Percentiles rank a stretch among this genome's conserved stretches.
Evolutionary conservation across 805 yeast species (phyloP).

Genomic region (Hagleromyces aurorensis): DNA sequence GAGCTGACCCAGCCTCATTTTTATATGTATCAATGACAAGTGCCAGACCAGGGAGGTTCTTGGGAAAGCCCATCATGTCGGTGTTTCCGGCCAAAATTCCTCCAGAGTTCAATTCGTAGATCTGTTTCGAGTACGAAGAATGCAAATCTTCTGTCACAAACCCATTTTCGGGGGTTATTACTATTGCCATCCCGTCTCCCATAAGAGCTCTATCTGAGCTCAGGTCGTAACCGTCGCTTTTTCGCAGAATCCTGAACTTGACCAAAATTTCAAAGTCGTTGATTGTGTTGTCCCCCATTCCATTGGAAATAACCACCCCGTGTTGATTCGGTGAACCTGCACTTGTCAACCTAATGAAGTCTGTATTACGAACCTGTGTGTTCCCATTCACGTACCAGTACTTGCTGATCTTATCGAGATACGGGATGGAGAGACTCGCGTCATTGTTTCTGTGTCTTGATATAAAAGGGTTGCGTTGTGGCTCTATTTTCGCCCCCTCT

Average conservation of each 20-base stretch:
- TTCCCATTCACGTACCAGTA: constrained; percentile 26
- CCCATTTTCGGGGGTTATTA: constrained; percentile 24
- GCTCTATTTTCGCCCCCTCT: too few relatives aligned
- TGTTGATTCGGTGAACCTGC: constrained; percentile 11
- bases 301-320: constrained; percentile 27
- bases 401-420: constrained; percentile 23
- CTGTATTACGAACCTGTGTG: constrained; percentile 24
- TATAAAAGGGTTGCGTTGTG: too few relatives aligned
- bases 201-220: constrained; percentile 1
- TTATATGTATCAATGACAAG: constrained; percentile 22
- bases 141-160: constrained; percentile 19
- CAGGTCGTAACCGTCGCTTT: neutral
- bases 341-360: constrained; percentile 18
- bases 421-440: constrained; percentile 24
- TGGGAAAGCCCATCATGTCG: constrained; percentile 28
- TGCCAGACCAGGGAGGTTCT: constrained; percentile 26
- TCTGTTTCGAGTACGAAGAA: constrained; percentile 24
- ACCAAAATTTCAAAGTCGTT: constrained; percentile 26
- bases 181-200: constrained; percentile 27
- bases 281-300: constrained; percentile 28
- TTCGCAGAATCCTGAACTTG: constrained; percentile 13
- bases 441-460: too few relatives aligned
- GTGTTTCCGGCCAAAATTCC: constrained; percentile 20
- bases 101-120: constrained; percentile 24
- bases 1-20: constrained; percentile 8